Conservation (phyloP, 345 rosid genomes). For the Barbarea vulgaris region DNA sequence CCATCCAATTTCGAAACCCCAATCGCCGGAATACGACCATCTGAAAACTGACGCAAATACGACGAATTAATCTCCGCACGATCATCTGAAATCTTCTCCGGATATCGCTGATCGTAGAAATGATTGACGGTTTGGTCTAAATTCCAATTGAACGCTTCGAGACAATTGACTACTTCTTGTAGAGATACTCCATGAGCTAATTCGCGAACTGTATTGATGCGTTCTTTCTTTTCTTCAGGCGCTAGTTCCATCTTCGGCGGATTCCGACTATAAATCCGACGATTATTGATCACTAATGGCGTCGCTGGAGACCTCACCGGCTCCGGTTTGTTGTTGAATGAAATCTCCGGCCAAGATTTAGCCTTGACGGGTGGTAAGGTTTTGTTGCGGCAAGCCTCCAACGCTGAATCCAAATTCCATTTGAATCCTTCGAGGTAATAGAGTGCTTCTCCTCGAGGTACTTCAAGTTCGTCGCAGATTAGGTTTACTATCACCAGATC, state of each 20-base stretch:
- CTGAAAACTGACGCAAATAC: background rate
- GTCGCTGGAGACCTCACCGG: background rate
- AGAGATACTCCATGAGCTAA: background rate
- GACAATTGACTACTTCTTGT: background rate
- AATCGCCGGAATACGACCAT: background rate
- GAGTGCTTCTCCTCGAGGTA: slow-evolving; percentile 2
- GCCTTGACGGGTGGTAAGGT: background rate
- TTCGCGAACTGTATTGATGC: background rate
- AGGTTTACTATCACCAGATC: background rate
- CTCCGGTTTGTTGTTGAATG: too few species aligned
- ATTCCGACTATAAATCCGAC: background rate
- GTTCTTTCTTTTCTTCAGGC: background rate
- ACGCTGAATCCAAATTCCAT: background rate
- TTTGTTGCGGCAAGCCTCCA: slow-evolving; percentile 8
- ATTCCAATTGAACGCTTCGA: background rate
- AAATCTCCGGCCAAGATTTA: background rate
- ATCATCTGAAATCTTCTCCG: too few species aligned
- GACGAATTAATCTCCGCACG: background rate
- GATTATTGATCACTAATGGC: background rate
- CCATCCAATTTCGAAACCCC: background rate
- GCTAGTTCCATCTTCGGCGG: background rate
- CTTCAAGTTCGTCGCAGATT: background rate
- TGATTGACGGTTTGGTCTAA: background rate
- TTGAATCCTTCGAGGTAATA: slow-evolving; percentile 18
- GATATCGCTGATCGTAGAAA: too few species aligned